Percentiles rank a stretch among this genome's conserved stretches.
Evolutionary conservation across 208 protist species (phyloP).

Genomic region (Jaenimonas drosophilae): DNA sequence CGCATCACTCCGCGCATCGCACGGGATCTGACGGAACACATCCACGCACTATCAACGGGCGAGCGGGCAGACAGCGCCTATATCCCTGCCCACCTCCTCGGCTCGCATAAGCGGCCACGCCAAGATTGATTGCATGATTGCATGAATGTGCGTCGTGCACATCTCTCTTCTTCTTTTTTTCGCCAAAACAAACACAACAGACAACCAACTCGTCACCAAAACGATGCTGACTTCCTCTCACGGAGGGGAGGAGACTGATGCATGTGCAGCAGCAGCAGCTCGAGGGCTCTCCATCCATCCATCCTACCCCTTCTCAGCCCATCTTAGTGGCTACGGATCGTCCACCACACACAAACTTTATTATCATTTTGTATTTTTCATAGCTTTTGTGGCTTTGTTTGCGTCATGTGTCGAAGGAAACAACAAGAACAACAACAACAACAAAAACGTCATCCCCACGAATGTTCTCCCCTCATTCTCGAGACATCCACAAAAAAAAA

Average conservation of each 20-base stretch:
- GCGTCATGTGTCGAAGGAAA: neutral
- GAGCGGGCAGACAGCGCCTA: slow-evolving; percentile 34
- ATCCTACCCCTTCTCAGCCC: too few species aligned
- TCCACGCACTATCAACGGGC: slow-evolving; percentile 43
- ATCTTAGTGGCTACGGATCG: too few species aligned
- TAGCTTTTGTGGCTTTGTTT: neutral
- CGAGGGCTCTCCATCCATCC: too few species aligned
- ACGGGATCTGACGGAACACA: slow-evolving; percentile 74
- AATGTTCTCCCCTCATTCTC: neutral
- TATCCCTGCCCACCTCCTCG: slow-evolving; percentile 38
- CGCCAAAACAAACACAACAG: too few species aligned
- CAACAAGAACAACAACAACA: neutral
- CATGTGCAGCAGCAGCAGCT: too few species aligned
- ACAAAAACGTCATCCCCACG: neutral
- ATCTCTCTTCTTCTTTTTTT: neutral
- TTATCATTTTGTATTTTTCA: neutral
- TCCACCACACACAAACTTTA: too few species aligned
- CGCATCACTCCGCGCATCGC: slow-evolving; percentile 85
- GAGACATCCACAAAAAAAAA: neutral
- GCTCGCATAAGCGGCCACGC: too few species aligned
- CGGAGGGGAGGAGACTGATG: too few species aligned
- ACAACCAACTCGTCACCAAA: too few species aligned
- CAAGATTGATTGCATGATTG: too few species aligned
- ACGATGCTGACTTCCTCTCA: too few species aligned
- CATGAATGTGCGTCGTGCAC: neutral